Evolutionary conservation across 176 grass and related monocot species (phyloP).

Genomic region (Rhipidocladum racemiflorum): DNA sequence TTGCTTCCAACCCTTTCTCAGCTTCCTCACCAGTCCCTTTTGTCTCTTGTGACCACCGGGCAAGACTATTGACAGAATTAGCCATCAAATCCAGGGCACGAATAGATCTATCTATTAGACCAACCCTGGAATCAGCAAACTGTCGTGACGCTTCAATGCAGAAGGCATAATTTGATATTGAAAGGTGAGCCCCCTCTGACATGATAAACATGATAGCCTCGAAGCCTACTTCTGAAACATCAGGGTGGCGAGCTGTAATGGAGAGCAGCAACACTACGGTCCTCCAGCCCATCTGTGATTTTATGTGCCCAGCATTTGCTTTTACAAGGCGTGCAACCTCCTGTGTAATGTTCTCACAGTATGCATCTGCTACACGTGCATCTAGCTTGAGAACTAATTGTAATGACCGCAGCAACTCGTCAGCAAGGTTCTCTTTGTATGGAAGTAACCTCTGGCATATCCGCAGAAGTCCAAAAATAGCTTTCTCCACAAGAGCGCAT

Average conservation of each 20-base stretch:
- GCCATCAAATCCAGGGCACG: constrained; percentile 84
- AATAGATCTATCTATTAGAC: constrained; percentile 67
- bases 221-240: constrained; percentile 87
- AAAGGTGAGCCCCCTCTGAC: constrained; percentile 79
- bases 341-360: constrained; percentile 88
- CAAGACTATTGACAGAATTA: constrained; percentile 62
- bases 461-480: constrained; percentile 92
- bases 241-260: constrained; percentile 89
- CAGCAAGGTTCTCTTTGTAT: constrained; percentile 94
- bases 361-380: constrained; percentile 92
- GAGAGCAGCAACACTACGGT: constrained; percentile 81
- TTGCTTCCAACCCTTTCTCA: constrained; percentile 68
- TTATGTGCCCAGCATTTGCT: constrained; percentile 81
- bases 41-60: constrained; percentile 65
- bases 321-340: constrained; percentile 85
- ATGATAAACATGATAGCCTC: constrained; percentile 88
- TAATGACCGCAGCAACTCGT: constrained; percentile 82
- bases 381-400: constrained; percentile 95
- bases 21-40: constrained; percentile 65
- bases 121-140: constrained; percentile 88
- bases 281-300: constrained; percentile 90
- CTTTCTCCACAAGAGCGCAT: constrained; percentile 91
- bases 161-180: constrained; percentile 69
- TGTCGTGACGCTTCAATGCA: constrained; percentile 85
- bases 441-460: constrained; percentile 97